Percentiles rank a stretch among this genome's conserved stretches.
These are phyloP conservation scores for Diaporthe sp. DNA, from an alignment of 2,329 filamentous ascomycete genomes.

Conservation along the genomic window DNA sequence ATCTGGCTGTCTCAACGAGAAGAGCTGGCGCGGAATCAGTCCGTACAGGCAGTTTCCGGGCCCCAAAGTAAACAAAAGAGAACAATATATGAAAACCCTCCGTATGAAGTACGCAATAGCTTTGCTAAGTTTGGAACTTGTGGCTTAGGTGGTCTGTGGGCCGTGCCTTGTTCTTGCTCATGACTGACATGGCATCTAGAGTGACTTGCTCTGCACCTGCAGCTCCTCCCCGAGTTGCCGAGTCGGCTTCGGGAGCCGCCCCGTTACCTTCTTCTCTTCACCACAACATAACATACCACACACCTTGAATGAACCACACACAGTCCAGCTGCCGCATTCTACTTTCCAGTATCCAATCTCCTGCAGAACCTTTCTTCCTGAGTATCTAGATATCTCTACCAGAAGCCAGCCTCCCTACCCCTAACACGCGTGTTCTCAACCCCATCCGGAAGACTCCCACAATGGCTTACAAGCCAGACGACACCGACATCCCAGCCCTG, in stretches of 20 bases:
- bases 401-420: neutral
- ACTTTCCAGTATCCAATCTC: neutral
- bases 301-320: neutral
- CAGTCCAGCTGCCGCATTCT: neutral
- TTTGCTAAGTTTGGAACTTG: neutral
- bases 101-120: neutral
- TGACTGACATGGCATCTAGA: neutral
- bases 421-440: neutral
- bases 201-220: neutral
- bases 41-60: neutral
- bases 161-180: neutral
- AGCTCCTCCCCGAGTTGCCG: conserved; percentile 4
- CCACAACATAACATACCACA: conserved; percentile 4
- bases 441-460: conserved; percentile 30
- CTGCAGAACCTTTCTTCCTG: neutral
- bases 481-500: conserved; percentile 61
- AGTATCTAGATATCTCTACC: neutral
- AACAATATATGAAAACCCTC: neutral
- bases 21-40: neutral
- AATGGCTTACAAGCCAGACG: conserved; percentile 43
- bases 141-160: neutral
- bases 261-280: neutral
- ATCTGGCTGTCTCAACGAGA: neutral
- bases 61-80: neutral
- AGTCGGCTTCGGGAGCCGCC: conserved; percentile 15